phyloP scores from a whole-genome alignment of 352 stramenopile species.

The Phytopythium vexans region DNA sequence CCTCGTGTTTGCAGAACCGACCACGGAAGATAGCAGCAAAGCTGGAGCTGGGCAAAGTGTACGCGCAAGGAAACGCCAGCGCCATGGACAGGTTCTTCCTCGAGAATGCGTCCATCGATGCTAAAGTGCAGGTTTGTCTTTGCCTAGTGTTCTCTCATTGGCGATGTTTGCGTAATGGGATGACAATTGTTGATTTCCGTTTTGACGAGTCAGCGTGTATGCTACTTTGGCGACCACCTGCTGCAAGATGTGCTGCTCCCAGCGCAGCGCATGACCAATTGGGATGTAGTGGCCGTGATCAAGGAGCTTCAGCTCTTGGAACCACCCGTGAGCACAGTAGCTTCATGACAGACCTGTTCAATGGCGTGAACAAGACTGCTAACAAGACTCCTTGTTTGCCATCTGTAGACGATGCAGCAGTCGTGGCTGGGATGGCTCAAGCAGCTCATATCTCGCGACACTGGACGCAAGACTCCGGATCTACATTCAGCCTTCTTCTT shows the following conservation, averaged over 20 bases:
- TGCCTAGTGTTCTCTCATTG: no score
- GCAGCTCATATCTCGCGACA: slow-evolving; percentile 18
- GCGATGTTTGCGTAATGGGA: no score
- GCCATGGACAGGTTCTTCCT: slow-evolving; percentile 31
- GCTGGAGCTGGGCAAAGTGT: slow-evolving; percentile 33
- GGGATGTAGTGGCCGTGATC: slow-evolving; percentile 46
- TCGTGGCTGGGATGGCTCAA: slow-evolving; percentile 15
- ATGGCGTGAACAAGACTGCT: no score
- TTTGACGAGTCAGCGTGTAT: slow-evolving; percentile 23
- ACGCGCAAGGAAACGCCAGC: slow-evolving; percentile 42
- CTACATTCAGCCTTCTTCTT: slow-evolving; percentile 52
- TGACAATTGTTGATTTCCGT: not conserved
- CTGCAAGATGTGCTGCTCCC: slow-evolving; percentile 41
- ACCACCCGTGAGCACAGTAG: no score
- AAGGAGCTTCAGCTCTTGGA: slow-evolving; percentile 45
- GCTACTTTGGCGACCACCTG: slow-evolving; percentile 55
- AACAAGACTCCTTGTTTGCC: not conserved
- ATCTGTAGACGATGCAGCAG: slow-evolving; percentile 6
- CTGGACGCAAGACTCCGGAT: slow-evolving; percentile 14
- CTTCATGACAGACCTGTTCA: no score
- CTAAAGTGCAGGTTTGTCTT: slow-evolving; percentile 6
- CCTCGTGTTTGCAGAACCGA: slow-evolving; percentile 1
- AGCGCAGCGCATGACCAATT: slow-evolving; percentile 22
- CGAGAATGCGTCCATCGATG: slow-evolving; percentile 6
- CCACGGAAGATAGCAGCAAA: slow-evolving; percentile 19